Conservation (phyloP, 1,284 basidiomycete species). For the Gymnopus androsaceus region DNA sequence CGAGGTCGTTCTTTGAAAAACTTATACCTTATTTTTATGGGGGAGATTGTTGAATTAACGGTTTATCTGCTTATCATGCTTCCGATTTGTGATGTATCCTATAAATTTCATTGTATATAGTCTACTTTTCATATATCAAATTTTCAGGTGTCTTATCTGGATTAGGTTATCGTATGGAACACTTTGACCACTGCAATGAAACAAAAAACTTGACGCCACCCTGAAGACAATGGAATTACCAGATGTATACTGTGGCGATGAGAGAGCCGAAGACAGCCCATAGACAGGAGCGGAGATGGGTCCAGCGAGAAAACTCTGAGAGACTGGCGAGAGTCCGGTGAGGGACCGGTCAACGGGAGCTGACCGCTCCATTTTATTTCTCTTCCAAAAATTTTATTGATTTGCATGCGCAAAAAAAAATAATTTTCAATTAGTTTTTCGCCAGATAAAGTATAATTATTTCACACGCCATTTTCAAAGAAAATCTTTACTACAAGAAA, state of each 20-base stretch:
- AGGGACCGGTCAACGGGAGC: background rate
- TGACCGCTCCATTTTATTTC: background rate
- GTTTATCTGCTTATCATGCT: no score
- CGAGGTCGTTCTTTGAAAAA: no score
- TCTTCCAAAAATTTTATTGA: background rate
- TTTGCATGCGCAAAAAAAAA: background rate
- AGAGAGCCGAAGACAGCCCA: background rate
- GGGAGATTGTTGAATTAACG: no score
- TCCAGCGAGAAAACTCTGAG: background rate
- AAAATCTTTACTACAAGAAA: background rate
- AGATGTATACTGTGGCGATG: background rate
- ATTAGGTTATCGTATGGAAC: background rate
- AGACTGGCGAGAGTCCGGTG: background rate
- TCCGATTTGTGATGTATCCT: no score
- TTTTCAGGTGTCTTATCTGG: background rate
- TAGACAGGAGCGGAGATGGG: background rate
- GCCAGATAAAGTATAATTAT: background rate
- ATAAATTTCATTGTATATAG: no score
- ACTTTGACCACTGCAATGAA: background rate
- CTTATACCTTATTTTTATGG: no score
- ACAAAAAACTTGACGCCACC: background rate
- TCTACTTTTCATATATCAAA: background rate
- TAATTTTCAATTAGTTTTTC: background rate
- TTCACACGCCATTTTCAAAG: background rate
- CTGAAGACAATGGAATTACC: background rate